A percentile compares a stretch with the other conserved stretches of the same genome.
Conservation (phyloP, 1,139 yeast species). For the Candida sp. region DNA sequence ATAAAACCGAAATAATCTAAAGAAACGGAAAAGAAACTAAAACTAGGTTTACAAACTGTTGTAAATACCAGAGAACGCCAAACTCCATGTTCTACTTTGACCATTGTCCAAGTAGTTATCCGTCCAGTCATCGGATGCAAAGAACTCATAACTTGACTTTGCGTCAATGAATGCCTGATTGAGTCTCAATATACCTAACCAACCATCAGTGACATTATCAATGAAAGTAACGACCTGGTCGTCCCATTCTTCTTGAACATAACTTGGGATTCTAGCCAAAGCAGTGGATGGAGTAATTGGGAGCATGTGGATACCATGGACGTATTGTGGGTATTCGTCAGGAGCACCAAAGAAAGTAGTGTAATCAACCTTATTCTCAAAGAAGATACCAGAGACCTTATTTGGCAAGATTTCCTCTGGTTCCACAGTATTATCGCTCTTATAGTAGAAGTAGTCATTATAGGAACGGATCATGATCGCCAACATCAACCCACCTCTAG, state of each 20-base stretch:
- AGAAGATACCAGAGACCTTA: slow-evolving; percentile 76
- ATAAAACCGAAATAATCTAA: background rate
- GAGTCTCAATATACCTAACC: slow-evolving; percentile 85
- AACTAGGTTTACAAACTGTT: background rate
- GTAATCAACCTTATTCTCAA: slow-evolving; percentile 90
- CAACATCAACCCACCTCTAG: slow-evolving; percentile 79
- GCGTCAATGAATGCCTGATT: slow-evolving; percentile 85
- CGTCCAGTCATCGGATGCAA: slow-evolving; percentile 42
- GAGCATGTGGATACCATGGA: slow-evolving; percentile 95
- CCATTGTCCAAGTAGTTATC: slow-evolving; percentile 74
- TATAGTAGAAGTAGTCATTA: slow-evolving; percentile 63
- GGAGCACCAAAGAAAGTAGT: slow-evolving; percentile 60
- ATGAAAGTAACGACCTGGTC: slow-evolving; percentile 54
- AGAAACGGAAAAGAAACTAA: background rate
- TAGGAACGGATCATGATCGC: slow-evolving; percentile 65
- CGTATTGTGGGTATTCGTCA: slow-evolving; percentile 65
- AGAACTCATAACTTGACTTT: slow-evolving; percentile 64
- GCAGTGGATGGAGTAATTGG: slow-evolving; percentile 87
- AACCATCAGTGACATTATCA: slow-evolving; percentile 67
- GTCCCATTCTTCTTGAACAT: slow-evolving; percentile 87
- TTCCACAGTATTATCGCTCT: slow-evolving; percentile 59
- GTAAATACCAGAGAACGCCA: slow-evolving; percentile 67
- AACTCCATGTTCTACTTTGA: slow-evolving; percentile 88
- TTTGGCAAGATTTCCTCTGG: slow-evolving; percentile 62
- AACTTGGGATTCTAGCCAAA: slow-evolving; percentile 67